Evolutionary conservation across 345 rosid species (phyloP), one percentile per base, ranked within the genome.

Genomic region (Lepidium didymum): DNA sequence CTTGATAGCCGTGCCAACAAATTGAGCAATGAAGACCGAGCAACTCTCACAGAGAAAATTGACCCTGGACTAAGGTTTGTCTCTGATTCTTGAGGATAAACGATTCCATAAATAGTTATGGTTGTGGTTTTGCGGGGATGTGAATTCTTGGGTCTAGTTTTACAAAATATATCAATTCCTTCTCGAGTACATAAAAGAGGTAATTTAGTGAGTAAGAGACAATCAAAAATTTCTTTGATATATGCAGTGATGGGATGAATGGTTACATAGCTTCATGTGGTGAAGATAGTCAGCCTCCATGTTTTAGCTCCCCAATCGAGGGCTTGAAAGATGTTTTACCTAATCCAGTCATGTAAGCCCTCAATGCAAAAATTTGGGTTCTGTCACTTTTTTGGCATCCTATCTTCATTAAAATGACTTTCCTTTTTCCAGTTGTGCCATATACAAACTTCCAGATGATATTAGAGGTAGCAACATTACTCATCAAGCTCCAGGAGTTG

Each of bases 241-340:
- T 71, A 7, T 90, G 91, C 96, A 93, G 98, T 72, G 96, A 83
- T 74, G 97, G 92, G 64, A 89, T 94, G 97, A 91, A 94, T 53
- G 99, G 99, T 58, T 94, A 83, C 78, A 74, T 94, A 69, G 83
- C 83, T 43, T 89, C 90, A 44, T 91, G 96, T 69, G 83, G 77
- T 65, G 97, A 85, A 70, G 93, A 87, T 72, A 64, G 87, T 52
- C 88, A 84, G 57, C 96, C 93, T 49, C 85, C 90, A 40, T 59
- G 85, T 75, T 81, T 87, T 73, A 83, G 86, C 75, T 94, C 99
- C 68, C 96, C 97, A 4, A 77, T 94, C 36, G 70, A 35, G 13
- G 86, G 84, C 73, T 80, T 91, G 95, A 96, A 87, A 78, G 99
- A 94, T 85, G 79, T 94, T 62, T 75, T 80, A 85, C 73, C 77